Conservation (phyloP, 2,329 filamentous ascomycete genomes). For the Sclerotinia spermophila region DNA sequence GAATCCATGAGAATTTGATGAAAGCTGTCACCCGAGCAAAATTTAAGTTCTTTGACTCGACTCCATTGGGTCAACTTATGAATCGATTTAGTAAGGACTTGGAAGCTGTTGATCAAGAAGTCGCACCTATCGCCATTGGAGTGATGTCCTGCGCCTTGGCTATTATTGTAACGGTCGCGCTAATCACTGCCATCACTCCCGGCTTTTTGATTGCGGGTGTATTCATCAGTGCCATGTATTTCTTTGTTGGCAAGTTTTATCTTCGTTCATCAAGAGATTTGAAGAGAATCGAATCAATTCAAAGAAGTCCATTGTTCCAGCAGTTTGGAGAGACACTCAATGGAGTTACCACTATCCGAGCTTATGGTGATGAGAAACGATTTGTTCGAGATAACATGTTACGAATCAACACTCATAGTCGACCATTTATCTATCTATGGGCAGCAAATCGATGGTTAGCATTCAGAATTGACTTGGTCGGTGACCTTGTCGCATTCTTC, state of each 20-base stretch:
- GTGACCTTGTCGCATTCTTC: slow-evolving; percentile 89
- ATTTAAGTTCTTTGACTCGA: slow-evolving; percentile 97
- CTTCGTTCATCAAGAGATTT: slow-evolving; percentile 89
- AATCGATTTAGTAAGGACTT: slow-evolving; percentile 98
- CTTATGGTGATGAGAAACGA: slow-evolving; percentile 88
- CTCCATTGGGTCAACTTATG: slow-evolving; percentile 92
- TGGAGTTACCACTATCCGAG: slow-evolving; percentile 93
- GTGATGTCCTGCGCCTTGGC: slow-evolving; percentile 61
- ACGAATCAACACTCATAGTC: slow-evolving; percentile 84
- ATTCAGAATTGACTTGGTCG: slow-evolving; percentile 84
- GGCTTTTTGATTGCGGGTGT: slow-evolving; percentile 82
- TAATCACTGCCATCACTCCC: slow-evolving; percentile 87
- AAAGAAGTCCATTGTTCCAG: slow-evolving; percentile 92
- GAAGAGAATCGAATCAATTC: slow-evolving; percentile 90
- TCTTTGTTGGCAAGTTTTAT: slow-evolving; percentile 81
- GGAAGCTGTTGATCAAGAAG: slow-evolving; percentile 91
- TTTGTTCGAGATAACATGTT: slow-evolving; percentile 89
- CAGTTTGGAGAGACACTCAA: slow-evolving; percentile 95
- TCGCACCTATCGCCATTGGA: slow-evolving; percentile 84
- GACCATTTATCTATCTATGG: slow-evolving; percentile 96
- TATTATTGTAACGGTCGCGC: slow-evolving; percentile 76
- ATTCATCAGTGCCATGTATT: slow-evolving; percentile 81
- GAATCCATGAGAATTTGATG: slow-evolving; percentile 77
- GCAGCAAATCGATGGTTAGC: slow-evolving; percentile 95
- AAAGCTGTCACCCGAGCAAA: slow-evolving; percentile 78